Base-by-base conservation (phyloP, 2,329 filamentous ascomycete species). In the Aureobasidium leucospermi region DNA sequence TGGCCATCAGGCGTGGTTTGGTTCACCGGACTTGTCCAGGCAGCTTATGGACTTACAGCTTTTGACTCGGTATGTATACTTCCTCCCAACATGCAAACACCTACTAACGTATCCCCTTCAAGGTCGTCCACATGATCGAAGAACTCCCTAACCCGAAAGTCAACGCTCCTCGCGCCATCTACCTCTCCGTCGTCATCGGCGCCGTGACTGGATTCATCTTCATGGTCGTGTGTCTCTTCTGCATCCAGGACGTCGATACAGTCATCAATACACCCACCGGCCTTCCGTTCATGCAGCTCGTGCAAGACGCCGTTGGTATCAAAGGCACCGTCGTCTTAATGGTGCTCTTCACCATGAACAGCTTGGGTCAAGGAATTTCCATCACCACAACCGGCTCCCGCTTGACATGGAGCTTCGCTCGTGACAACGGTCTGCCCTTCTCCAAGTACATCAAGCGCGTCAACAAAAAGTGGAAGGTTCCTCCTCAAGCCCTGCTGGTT, bases 221-320 rank as follows among this genome's bases (percentile, higher is more conserved):
- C 73, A 65, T 83, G n/a, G 73, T 84, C 13, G 78, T 80, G 0
- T 72, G 82, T 38, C 74, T 81, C 8, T 85, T 84, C 63, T 81
- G 78, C 29, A 71, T 84, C 15, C 75, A 75, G 2, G 75, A 84
- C 59, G 69, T 81, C 10, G 72, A 77, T 10, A 67, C 66, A 0
- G 74, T 78, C 0, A 67, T 81, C 3, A 68, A 69, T 0, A 76
- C 75, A 0, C 73, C 74, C 0, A 81, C 80, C 0, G 76, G 76
- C 1, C 82, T 81, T 49, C 82, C 84, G 0, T 84, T 84, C 63
- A 84, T 86, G 65, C 75, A 83, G 52, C 76, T 85, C 23, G 84
- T 84, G 60, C 75, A 75, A 62, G 75, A 81, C 38, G 77, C 77
- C 1, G 79, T 80, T 1, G 70, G 75, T 1, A 79, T 76, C 16